A percentile compares a stretch with the other conserved stretches of the same genome.
Evolutionary conservation across 2,329 filamentous ascomycete genomes (phyloP).

Genomic region (Fusarium torreyae): DNA sequence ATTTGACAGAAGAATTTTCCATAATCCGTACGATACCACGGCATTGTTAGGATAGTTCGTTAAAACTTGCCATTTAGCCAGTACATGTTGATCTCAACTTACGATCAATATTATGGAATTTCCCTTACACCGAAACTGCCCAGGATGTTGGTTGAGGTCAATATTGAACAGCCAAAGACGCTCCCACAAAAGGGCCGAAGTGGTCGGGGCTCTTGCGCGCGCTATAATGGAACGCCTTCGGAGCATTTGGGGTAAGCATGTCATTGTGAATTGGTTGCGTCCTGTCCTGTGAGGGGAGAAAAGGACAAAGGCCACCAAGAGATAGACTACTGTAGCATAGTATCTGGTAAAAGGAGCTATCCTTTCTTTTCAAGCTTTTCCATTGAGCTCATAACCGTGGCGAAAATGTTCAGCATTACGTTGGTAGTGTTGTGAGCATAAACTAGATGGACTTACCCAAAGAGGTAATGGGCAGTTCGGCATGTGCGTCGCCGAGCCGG

Average conservation of each 20-base stretch:
- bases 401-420: background rate
- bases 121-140: background rate
- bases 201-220: slow-evolving; percentile 24
- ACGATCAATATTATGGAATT: too few species aligned
- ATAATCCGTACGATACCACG: background rate
- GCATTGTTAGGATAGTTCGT: background rate
- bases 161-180: background rate
- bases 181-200: slow-evolving; percentile 41
- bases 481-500: slow-evolving; percentile 39
- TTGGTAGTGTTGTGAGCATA: background rate
- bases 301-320: background rate
- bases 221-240: slow-evolving; percentile 10
- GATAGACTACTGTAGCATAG: too few species aligned
- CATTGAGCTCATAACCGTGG: slow-evolving; percentile 6
- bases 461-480: slow-evolving; percentile 24
- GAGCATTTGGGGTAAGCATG: slow-evolving; percentile 6
- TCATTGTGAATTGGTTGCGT: slow-evolving; percentile 2
- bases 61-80: too few species aligned
- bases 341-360: background rate
- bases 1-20: background rate
- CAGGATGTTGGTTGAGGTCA: slow-evolving; percentile 7
- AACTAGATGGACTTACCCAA: slow-evolving; percentile 18
- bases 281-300: background rate
- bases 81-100: too few species aligned
- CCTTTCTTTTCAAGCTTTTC: background rate